Evolutionary conservation across 2,329 filamentous ascomycete species (phyloP).

Genomic region (Pestalotiopsis sp.): DNA sequence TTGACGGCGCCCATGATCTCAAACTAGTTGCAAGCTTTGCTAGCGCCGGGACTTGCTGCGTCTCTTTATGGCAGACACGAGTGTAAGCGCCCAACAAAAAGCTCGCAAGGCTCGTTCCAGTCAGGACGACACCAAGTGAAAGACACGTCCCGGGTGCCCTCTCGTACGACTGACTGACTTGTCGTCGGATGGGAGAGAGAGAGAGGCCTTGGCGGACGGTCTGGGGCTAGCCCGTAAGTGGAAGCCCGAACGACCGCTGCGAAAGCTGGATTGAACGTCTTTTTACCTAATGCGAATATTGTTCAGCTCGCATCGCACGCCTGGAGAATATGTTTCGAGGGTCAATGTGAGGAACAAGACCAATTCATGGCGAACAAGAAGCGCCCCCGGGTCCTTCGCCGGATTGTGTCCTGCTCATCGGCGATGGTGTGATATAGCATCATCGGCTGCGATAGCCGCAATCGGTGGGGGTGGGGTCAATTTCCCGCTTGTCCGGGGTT

Average conservation of each 20-base stretch:
- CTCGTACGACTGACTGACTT: background rate
- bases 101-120: background rate
- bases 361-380: no score
- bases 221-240: background rate
- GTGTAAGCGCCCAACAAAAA: background rate
- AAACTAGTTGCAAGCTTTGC: background rate
- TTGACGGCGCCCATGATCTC: constrained; percentile 2
- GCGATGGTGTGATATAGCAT: constrained; percentile 13
- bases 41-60: background rate
- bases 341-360: no score
- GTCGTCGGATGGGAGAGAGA: no score
- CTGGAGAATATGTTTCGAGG: no score
- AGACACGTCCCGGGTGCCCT: background rate
- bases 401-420: background rate
- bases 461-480: constrained; percentile 35
- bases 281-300: no score
- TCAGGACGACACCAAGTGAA: background rate
- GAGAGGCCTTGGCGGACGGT: background rate
- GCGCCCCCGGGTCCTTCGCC: no score
- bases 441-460: constrained; percentile 37
- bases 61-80: background rate
- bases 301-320: no score
- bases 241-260: background rate
- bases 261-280: background rate
- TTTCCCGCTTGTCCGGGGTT: background rate